Evolutionary conservation across 257 asterid genomes (phyloP), one percentile per base, ranked within the genome.

Genomic region (Penstemon davidsonii): DNA sequence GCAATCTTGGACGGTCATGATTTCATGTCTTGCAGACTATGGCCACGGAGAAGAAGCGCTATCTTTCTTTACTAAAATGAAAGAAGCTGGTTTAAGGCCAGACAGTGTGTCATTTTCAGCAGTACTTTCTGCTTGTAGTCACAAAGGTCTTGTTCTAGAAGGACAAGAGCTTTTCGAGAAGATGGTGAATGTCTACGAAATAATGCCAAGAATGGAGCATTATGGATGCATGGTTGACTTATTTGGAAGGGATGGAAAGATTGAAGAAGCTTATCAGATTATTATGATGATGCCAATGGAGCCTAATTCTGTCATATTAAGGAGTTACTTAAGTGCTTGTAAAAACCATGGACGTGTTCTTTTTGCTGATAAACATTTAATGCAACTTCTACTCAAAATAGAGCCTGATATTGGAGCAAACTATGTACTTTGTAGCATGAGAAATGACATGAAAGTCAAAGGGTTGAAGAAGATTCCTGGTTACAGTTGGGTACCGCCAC

Each of bases 161-260:
- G 95, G 87, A 4, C 76, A 62, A 49, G 75, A 73, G 70, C 79
- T 80, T n/a, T 89, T 85, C 43, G 63, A 76, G 15, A 83, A 77
- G 76, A 85, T 89, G 91, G 81, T 79, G 58, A 80, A 67, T 57
- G 60, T 71, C 2, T 81, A 85, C 65, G 63, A 60, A 5, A 85
- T 89, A 56, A 67, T 44, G 77, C 96, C 93, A 5, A 79, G 83
- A n/a, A 74, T 87, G 91, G 95, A 87, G 76, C 95, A 87, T 49
- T 89, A 81, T 40, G 87, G 96, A 69, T 90, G 96, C 79, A 79
- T 87, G 89, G 87, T 85, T 54, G 95, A 90, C 67, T 76, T 90
- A 76, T 78, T 82, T 51, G 91, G 96, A 47, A 87, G 91, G 33
- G 83, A 82, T 59, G 95, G 95, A 58, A 73, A 66, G 78, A 79